phyloP scores from a whole-genome alignment of 1,139 yeast genomes.

The Casaregolazyma lundiana region DNA sequence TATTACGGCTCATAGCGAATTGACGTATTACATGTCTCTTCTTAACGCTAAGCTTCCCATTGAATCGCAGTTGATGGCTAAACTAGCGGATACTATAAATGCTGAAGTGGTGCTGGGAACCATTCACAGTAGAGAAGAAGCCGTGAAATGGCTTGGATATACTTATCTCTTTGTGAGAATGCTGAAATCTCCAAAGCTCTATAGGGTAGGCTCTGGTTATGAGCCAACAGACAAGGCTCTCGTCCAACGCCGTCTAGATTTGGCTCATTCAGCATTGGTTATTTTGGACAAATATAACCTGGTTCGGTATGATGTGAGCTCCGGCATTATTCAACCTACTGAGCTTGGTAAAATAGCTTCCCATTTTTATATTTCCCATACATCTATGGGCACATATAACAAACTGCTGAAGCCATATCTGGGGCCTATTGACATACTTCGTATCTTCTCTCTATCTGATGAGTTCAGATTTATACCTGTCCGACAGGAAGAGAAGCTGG shows the following conservation, averaged over 20 bases:
- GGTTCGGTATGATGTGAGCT: conserved; percentile 50
- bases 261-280: conserved; percentile 71
- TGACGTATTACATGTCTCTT: conserved; percentile 83
- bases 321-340: conserved; percentile 54
- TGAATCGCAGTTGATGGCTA: conserved; percentile 77
- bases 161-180: conserved; percentile 80
- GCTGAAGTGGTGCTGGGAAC: conserved; percentile 84
- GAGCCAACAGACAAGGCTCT: conserved; percentile 45
- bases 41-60: conserved; percentile 88
- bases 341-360: conserved; percentile 85
- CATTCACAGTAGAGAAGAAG: conserved; percentile 57
- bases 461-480: conserved; percentile 84
- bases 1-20: conserved; percentile 79
- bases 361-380: conserved; percentile 73
- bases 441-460: conserved; percentile 72
- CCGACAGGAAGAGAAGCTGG: conserved; percentile 81
- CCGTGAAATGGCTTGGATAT: conserved; percentile 70
- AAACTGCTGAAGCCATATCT: conserved; percentile 59
- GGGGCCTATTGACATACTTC: conserved; percentile 67
- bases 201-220: conserved; percentile 69
- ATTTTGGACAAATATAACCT: conserved; percentile 53
- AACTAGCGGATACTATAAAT: conserved; percentile 68
- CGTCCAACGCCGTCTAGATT: conserved; percentile 53
- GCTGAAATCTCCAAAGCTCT: conserved; percentile 66
- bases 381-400: conserved; percentile 61